Evolutionary conservation across 176 grass and related monocot species (phyloP), one percentile per base, ranked within the genome.

Genomic region (sorghum (Sorghum bicolor)): DNA sequence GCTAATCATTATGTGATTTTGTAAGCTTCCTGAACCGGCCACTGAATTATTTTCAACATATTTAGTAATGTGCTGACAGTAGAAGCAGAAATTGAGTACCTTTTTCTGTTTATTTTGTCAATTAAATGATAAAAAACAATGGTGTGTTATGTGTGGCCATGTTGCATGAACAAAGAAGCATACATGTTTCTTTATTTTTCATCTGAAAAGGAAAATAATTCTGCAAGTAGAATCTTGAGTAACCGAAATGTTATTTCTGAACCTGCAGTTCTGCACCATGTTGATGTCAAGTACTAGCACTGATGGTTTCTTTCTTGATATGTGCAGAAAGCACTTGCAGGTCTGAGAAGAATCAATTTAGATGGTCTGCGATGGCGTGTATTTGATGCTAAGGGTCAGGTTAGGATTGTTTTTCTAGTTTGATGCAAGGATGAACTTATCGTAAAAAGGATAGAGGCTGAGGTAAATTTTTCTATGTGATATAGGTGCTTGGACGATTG

Each of bases 341-440:
- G 96, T 25, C 75, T 99, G 78, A 96, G 87, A 85, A 92, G 93
- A 87, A 99, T 99, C 62, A 89, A 92, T 61, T 87, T 99, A 64
- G 96, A 99, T 17, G 96, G 96, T 45, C 37, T 99, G 36, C 86
- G 91, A 17, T 99, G 96, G 96, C 93, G 96, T 19, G 87, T 99
- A 83, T 99, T 99, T 90, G 96, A 99, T 32, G 93, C 96, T 62
- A 99, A 96, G 86, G 91, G 93, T 19, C 96, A 99, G 87, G 96
- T 94, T 74, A 43, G 61, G 7, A 63, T 80, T 68, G 25, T 75
- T 75, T 5, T 41, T 15, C 10, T 82, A 36, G 9, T 78, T 76
- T 78, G 60, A 75, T 61, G 25, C 37, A 63, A 53, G n/a, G 3
- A 5, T 61, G 4, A 61, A 61, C 4, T 60, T 61, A 61, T 5